These are phyloP conservation scores for Yamadazyma sp. DNA, from an alignment of 805 yeast genomes.

Conservation along the genomic window DNA sequence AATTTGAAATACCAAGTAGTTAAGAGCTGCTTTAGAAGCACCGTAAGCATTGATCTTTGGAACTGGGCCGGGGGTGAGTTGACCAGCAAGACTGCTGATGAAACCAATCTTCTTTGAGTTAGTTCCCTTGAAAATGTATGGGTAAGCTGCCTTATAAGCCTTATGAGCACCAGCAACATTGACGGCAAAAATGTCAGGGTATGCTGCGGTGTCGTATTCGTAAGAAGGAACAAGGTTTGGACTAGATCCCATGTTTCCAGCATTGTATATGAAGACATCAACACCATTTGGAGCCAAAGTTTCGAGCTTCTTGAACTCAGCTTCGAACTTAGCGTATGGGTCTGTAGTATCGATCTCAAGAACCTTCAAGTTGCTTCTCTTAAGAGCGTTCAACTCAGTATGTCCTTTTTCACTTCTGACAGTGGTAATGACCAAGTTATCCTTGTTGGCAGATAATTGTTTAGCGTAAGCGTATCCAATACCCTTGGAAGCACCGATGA, in stretches of 20 bases:
- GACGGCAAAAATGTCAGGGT: conserved; percentile 2
- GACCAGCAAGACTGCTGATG: conserved; percentile 19
- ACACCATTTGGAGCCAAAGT: conserved; percentile 16
- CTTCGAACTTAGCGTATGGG: conserved; percentile 5
- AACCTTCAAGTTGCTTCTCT: conserved; percentile 8
- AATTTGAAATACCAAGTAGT: conserved; percentile 27
- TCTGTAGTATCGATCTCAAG: conserved; percentile 9
- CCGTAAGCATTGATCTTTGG: conserved; percentile 23
- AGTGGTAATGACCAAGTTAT: conserved; percentile 40
- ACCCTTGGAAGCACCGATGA: conserved; percentile 43
- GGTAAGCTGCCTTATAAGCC: conserved; percentile 12
- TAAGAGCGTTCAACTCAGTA: conserved; percentile 1
- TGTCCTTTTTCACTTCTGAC: conserved; percentile 29
- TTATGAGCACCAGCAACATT: conserved; percentile 15
- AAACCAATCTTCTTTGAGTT: conserved; percentile 22
- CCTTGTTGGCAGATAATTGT: conserved; percentile 20
- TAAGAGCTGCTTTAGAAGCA: conserved; percentile 38
- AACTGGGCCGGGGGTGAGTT: conserved; percentile 1
- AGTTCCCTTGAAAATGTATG: conserved; percentile 10
- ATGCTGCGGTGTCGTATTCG: conserved; percentile 9
- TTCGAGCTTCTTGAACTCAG: conserved; percentile 10
- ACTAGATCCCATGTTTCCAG: conserved; percentile 6
- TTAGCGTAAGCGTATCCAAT: conserved; percentile 35
- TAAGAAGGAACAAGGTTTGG: not conserved
- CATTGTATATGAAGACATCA: conserved; percentile 23